These are phyloP conservation scores for Aquilaria agallochum DNA, from an alignment of 441 rosid species.

Conservation along the genomic window DNA sequence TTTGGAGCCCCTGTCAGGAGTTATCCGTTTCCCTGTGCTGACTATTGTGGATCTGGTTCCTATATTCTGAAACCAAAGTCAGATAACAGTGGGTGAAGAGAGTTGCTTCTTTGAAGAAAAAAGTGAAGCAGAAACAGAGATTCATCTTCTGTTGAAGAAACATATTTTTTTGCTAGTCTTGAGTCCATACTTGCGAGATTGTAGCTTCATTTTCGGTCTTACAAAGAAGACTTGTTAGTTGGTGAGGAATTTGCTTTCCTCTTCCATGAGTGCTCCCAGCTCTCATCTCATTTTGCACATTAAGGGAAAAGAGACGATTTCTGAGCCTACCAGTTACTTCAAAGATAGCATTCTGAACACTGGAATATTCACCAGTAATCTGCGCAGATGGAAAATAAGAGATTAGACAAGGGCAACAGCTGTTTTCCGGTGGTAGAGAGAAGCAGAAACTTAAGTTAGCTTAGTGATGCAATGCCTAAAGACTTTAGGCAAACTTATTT, in stretches of 20 bases:
- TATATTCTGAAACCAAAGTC: constrained; percentile 23
- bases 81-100: constrained; percentile 10
- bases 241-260: constrained; percentile 15
- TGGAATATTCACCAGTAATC: constrained; percentile 39
- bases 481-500: too few relatives aligned
- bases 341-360: constrained; percentile 39
- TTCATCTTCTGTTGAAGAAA: constrained; percentile 29
- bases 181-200: constrained; percentile 15
- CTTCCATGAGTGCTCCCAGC: constrained; percentile 20
- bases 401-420: background rate
- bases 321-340: constrained; percentile 37
- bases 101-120: background rate
- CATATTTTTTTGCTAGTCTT: constrained; percentile 6
- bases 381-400: constrained; percentile 17
- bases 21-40: constrained; percentile 15
- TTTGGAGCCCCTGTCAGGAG: constrained; percentile 23
- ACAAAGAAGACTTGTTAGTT: constrained; percentile 6
- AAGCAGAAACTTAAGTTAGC: too few relatives aligned
- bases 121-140: constrained; percentile 1
- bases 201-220: constrained; percentile 12
- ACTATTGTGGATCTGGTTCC: constrained; percentile 14
- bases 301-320: constrained; percentile 29
- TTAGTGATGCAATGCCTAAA: too few relatives aligned
- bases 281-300: constrained; percentile 30
- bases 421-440: too few relatives aligned